These are phyloP conservation scores for Neurospora sp. DNA, from an alignment of 495 filamentous ascomycete genomes.

Conservation along the genomic window DNA sequence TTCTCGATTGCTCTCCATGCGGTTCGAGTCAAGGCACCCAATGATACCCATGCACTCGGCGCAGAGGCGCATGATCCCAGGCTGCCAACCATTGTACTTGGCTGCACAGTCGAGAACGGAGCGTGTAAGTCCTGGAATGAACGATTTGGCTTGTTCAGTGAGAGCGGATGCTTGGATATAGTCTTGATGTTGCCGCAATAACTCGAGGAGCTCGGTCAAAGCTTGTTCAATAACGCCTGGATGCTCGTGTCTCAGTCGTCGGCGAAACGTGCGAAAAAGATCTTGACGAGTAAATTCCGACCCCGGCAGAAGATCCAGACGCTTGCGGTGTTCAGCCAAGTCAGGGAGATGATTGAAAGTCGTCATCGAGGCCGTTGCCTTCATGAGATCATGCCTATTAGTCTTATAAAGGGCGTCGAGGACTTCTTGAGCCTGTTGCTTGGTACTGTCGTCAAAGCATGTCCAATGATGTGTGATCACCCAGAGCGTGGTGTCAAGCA, in stretches of 20 bases:
- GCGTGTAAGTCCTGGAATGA: slow-evolving; percentile 60
- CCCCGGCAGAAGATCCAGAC: slow-evolving; percentile 52
- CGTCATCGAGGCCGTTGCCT: slow-evolving; percentile 62
- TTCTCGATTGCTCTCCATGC: slow-evolving; percentile 68
- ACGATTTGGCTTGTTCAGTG: slow-evolving; percentile 72
- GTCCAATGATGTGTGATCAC: slow-evolving; percentile 76
- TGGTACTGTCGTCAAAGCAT: slow-evolving; percentile 50
- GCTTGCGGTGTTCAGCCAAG: slow-evolving; percentile 52
- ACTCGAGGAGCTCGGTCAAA: slow-evolving; percentile 63
- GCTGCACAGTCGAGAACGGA: slow-evolving; percentile 75
- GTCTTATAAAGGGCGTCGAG: slow-evolving; percentile 54
- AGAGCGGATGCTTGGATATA: slow-evolving; percentile 75
- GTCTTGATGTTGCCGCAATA: slow-evolving; percentile 60
- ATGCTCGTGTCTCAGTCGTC: slow-evolving; percentile 73
- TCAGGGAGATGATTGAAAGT: slow-evolving; percentile 64
- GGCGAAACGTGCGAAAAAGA: slow-evolving; percentile 55
- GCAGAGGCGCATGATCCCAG: slow-evolving; percentile 59
- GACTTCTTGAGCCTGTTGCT: slow-evolving; percentile 45
- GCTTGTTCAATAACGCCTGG: slow-evolving; percentile 70
- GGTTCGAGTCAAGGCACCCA: slow-evolving; percentile 84
- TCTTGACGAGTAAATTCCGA: not conserved
- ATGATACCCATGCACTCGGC: slow-evolving; percentile 76
- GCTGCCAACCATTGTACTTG: slow-evolving; percentile 59
- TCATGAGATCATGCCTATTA: slow-evolving; percentile 48
- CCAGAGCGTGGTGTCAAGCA: slow-evolving; percentile 81